phyloP scores from a whole-genome alignment of 2,329 filamentous ascomycete genomes.

The Sporothrix dimorphospora region DNA sequence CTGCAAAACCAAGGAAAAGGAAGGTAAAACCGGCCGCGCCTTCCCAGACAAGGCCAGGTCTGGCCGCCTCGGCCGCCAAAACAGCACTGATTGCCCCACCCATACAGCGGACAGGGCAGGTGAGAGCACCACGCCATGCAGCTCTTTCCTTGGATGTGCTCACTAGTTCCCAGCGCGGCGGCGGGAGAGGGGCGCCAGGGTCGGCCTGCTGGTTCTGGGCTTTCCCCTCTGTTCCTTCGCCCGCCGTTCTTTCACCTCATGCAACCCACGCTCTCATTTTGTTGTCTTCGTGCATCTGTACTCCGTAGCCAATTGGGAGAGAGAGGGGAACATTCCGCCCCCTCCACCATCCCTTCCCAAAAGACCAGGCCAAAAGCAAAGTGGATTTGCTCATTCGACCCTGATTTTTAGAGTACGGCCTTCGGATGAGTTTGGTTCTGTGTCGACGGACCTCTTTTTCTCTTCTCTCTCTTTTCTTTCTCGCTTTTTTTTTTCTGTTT shows the following conservation, averaged over 20 bases:
- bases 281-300: background rate
- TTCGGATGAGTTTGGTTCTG: background rate
- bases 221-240: background rate
- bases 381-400: conserved; percentile 12
- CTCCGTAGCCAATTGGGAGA: conserved; percentile 9
- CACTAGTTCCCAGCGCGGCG: conserved; percentile 6
- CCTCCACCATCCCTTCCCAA: background rate
- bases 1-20: background rate
- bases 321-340: background rate
- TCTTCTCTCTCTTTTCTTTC: background rate
- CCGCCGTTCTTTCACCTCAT: background rate
- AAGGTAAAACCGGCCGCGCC: background rate
- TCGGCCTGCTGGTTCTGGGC: conserved; percentile 14
- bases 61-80: too few relatives aligned
- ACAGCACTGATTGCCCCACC: background rate
- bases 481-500: background rate
- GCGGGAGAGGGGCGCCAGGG: conserved; percentile 21
- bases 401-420: background rate
- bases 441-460: background rate
- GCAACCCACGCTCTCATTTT: background rate
- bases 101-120: background rate
- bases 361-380: conserved; percentile 11
- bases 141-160: background rate
- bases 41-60: background rate
- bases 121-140: background rate